Evolutionary conservation across 495 filamentous ascomycete species (phyloP), one percentile per base, ranked within the genome.

Genomic region (Penicillium macrosclerotiorum): DNA sequence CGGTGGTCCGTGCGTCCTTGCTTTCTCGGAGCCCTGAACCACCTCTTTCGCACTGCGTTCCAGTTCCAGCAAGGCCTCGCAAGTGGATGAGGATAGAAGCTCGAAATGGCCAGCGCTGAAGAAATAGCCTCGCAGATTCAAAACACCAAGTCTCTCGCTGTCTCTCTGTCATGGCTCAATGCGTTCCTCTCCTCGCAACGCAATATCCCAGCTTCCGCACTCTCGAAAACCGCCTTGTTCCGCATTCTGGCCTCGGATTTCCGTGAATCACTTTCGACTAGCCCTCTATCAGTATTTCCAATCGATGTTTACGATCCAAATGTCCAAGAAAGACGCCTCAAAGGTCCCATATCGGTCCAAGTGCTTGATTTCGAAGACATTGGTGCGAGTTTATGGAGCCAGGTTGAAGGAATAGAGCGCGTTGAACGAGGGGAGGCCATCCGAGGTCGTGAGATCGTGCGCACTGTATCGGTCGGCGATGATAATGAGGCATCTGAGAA

Each of bases 341-440:
- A 65, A 0, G 74, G 73, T 0, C 74, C 88, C 14, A 73, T 91
- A 5, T 74, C 82, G 0, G 83, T 93, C 5, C 93, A 98, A 61
- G 80, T 96, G 0, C 64, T 95, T 0, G 89, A 89, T 35, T 76
- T 96, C 13, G 86, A 91, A 55, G 90, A 96, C 56, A 73, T 97
- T 30, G 77, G 82, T 11, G 77, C 76, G 11, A 87, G 84, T 54
- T 74, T 84, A 16, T 91, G 90, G 86, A 83, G 85, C 54, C 88
- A 95, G 55, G 79, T 95, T 29, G 91, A 96, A 55, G 81, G 81
- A 16, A 74, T 97, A 18, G 93, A 98, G 63, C 82, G 86, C 33
- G 69, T 81, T 7, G 86, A 90, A 61, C 76, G 90, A 6, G 92
- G 92, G 2, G 93, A 97, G 64, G 80, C 77, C 26, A 88, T 84